phyloP scores from a whole-genome alignment of 345 rosid genomes.

The Lenwebbia sp. region DNA sequence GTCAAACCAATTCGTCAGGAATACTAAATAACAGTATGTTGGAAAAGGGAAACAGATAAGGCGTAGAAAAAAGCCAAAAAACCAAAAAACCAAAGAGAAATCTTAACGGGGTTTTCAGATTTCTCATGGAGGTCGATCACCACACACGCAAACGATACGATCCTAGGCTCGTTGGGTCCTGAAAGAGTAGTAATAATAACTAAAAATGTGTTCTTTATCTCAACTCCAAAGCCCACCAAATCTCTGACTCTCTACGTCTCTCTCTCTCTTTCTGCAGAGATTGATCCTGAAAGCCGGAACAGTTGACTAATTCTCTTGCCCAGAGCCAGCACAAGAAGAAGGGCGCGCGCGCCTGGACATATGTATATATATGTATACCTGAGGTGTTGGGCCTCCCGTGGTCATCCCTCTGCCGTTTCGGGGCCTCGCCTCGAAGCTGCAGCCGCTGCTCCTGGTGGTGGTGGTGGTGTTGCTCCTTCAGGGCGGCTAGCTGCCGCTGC shows the following conservation, averaged over 20 bases:
- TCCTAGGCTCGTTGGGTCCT: neutral
- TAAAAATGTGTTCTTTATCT: neutral
- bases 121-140: neutral
- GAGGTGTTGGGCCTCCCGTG: neutral
- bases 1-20: neutral
- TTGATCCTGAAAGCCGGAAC: neutral
- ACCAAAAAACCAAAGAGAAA: neutral
- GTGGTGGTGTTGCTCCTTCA: slow-evolving; percentile 10
- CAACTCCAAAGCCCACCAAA: neutral
- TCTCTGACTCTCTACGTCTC: neutral
- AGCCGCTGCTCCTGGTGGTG: neutral
- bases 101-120: neutral
- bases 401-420: slow-evolving; percentile 2
- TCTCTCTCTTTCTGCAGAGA: neutral
- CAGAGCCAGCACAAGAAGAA: neutral
- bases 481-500: slow-evolving; percentile 23
- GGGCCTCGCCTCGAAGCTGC: neutral
- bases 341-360: neutral
- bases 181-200: neutral
- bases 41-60: neutral
- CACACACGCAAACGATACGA: neutral
- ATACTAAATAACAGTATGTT: neutral
- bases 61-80: neutral
- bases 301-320: neutral
- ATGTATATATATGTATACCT: neutral